These are phyloP conservation scores for Xylaria sp. DNA, from an alignment of 2,329 filamentous ascomycete species.

Conservation along the genomic window DNA sequence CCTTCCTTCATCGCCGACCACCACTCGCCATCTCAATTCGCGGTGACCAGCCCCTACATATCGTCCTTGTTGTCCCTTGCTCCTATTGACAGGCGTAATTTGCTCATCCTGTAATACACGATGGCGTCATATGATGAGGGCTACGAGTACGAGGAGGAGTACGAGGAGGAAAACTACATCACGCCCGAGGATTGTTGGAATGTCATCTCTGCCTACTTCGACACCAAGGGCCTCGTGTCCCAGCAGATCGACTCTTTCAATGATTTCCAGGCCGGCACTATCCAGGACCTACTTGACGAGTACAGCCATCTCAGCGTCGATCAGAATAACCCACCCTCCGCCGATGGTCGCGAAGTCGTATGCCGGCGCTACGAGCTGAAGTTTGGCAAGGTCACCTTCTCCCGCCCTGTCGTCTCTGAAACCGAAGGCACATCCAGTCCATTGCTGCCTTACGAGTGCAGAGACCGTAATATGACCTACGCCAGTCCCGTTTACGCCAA, in stretches of 20 bases:
- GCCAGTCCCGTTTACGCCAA: slow-evolving; percentile 90
- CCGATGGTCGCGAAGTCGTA: slow-evolving; percentile 81
- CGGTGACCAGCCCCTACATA: background rate
- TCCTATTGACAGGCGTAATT: background rate
- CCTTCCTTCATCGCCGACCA: background rate
- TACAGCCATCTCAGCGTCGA: slow-evolving; percentile 93
- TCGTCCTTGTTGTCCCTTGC: background rate
- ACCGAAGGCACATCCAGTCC: slow-evolving; percentile 88
- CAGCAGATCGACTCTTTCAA: slow-evolving; percentile 99
- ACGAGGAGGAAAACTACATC: slow-evolving; percentile 75
- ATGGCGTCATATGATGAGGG: slow-evolving; percentile 70
- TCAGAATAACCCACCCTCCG: slow-evolving; percentile 80
- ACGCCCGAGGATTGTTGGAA: slow-evolving; percentile 98
- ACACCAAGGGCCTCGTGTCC: slow-evolving; percentile 92
- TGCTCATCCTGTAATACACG: slow-evolving; percentile 20
- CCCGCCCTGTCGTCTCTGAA: slow-evolving; percentile 90
- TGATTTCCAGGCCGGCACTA: slow-evolving; percentile 92
- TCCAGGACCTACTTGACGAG: slow-evolving; percentile 94
- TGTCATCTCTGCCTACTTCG: slow-evolving; percentile 97
- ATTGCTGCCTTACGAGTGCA: slow-evolving; percentile 92
- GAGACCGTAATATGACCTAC: slow-evolving; percentile 95
- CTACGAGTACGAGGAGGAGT: slow-evolving; percentile 75
- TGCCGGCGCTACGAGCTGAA: slow-evolving; percentile 95
- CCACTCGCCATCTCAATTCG: background rate
- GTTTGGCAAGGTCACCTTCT: slow-evolving; percentile 89